phyloP scores from a whole-genome alignment of 495 filamentous ascomycete species.

The Daldinia grandis region DNA sequence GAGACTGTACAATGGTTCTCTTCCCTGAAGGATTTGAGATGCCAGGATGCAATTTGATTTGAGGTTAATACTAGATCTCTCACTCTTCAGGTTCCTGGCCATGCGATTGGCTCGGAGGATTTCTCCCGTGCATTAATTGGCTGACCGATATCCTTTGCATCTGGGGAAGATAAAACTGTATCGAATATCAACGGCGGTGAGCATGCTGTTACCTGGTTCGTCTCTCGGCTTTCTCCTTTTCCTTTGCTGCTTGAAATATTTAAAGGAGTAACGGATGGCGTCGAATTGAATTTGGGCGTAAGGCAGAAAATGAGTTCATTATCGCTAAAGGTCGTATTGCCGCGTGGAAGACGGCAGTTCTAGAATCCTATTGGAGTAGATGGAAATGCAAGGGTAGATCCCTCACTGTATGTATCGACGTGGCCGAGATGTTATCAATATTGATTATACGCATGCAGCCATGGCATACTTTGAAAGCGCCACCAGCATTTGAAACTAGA shows the following conservation, averaged over 20 bases:
- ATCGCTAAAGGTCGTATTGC: not conserved
- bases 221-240: conserved; percentile 2
- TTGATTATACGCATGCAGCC: not conserved
- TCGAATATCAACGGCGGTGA: conserved; percentile 30
- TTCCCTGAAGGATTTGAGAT: conserved; percentile 13
- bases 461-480: not conserved
- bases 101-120: conserved; percentile 36
- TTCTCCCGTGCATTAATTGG: conserved; percentile 33
- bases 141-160: conserved; percentile 7
- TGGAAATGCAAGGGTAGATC: conserved; percentile 12
- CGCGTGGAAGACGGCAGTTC: not conserved
- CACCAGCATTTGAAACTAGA: not conserved
- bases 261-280: conserved; percentile 1
- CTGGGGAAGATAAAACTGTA: conserved; percentile 17
- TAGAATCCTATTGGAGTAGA: not conserved
- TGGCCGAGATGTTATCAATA: conserved; percentile 11
- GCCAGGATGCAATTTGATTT: conserved; percentile 12
- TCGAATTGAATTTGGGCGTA: conserved; percentile 19
- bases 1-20: conserved; percentile 7
- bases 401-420: conserved; percentile 18
- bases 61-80: conserved; percentile 21
- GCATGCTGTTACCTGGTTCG: not conserved
- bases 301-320: not conserved
- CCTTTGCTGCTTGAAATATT: conserved; percentile 2
- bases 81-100: not conserved